phyloP scores from a whole-genome alignment of 805 yeast genomes.

The Candida yuanshanica region DNA sequence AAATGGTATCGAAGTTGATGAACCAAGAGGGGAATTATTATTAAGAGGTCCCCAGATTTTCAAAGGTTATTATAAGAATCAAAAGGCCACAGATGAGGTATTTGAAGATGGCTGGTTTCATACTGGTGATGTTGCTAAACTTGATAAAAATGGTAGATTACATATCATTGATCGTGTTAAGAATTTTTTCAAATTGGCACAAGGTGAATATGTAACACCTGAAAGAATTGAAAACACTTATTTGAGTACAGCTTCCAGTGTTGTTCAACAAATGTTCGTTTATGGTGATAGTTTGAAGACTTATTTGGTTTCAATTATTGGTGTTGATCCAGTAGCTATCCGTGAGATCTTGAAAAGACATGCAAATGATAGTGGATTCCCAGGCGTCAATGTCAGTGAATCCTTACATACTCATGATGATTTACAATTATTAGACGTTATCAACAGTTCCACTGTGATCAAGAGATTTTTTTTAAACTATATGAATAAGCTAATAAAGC shows the following conservation, averaged over 20 bases:
- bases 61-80: constrained; percentile 41
- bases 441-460: constrained; percentile 1
- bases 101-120: constrained; percentile 48
- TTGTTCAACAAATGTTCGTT: constrained; percentile 41
- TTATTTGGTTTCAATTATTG: constrained; percentile 48
- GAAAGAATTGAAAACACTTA: constrained; percentile 58
- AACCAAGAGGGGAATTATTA: constrained; percentile 42
- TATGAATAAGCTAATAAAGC: constrained; percentile 5
- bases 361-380: not conserved
- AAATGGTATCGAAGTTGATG: constrained; percentile 19
- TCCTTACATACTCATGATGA: constrained; percentile 4
- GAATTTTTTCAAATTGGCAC: constrained; percentile 50
- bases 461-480: constrained; percentile 8
- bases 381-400: not conserved
- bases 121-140: constrained; percentile 53
- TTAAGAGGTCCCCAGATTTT: constrained; percentile 53
- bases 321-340: constrained; percentile 39
- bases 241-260: constrained; percentile 34
- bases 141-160: constrained; percentile 39
- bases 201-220: constrained; percentile 60
- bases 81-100: constrained; percentile 40
- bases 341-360: constrained; percentile 8
- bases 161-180: constrained; percentile 51
- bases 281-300: constrained; percentile 52
- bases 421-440: constrained; percentile 4